Base-by-base conservation (phyloP, 2,329 filamentous ascomycete genomes). In the Aulographum hederae region DNA sequence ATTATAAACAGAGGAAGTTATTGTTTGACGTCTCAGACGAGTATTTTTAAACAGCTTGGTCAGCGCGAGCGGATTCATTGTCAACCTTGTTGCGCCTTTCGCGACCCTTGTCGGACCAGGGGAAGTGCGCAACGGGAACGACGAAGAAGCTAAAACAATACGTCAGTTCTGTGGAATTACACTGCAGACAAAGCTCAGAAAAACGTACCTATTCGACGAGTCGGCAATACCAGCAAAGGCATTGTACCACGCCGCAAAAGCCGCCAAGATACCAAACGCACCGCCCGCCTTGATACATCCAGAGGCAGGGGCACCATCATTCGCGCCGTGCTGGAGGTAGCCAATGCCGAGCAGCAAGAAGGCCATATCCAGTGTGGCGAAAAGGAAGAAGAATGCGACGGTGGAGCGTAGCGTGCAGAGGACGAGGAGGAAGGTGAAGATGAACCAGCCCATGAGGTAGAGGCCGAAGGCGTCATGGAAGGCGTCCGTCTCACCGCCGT, bases 51-150 rank as follows among this genome's bases (percentile, higher is more conserved):
- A 43, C 41, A 8, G 30, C 36, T 32, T 41, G 34, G 21, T 39
- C 47, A 20, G 41, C 43, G 32, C 52, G 51, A 18, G 46, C 50
- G 19, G 41, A 45, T 31, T 42, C 46, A 52, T 62, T 62, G 49
- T 60, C 50, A 28, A 54, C 50, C 44, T 55, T 54, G 19, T 37
- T 50, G 38, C 73, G 67, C 37, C 51, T 53, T 53, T 72, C 65
- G 39, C 67, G 69, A 32, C 71, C 78, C 58, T 77, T 78, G 45
- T 78, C 76, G 23, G 79, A 86, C 86, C 86, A 94, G 33, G 85
- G 86, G 66, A 94, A 91, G 65, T 93, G 84, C 45, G 78, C 75
- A 39, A 94, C 84, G 32, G 85, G 86, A 38, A 92, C 72, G 53
- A 89, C 66, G 65, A 93, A 89, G 73, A 93, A 93, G 63, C 81